These are phyloP conservation scores for Fragilariopsis cylindrus DNA, from an alignment of 108 stramenopile species.

Conservation along the genomic window DNA sequence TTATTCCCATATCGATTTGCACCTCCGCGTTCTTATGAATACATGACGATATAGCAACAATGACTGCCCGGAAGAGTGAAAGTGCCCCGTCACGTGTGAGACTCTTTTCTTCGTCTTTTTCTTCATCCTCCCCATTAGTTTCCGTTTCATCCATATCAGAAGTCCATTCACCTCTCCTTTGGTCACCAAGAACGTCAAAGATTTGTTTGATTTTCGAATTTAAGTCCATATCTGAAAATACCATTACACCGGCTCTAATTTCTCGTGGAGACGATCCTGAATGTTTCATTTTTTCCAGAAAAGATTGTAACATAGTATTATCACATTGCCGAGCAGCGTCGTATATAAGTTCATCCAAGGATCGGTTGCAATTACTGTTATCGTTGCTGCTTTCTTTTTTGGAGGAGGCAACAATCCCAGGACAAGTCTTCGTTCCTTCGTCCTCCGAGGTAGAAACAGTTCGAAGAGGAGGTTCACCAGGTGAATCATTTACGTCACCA, in stretches of 20 bases:
- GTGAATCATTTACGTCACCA: conserved; percentile 8
- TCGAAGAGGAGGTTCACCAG: conserved; percentile 15
- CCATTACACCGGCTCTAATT: conserved; percentile 52
- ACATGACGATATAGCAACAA: conserved; percentile 66
- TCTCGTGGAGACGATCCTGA: conserved; percentile 33
- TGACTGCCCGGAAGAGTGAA: conserved; percentile 64
- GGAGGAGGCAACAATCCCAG: background rate
- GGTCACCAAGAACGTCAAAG: conserved; percentile 44
- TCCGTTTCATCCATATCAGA: background rate
- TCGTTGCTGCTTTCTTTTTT: background rate
- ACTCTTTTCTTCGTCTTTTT: conserved; percentile 30
- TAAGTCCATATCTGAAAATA: conserved; percentile 66
- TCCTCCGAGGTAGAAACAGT: conserved; percentile 10
- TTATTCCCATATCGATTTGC: conserved; percentile 36
- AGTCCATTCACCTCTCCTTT: background rate
- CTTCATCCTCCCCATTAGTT: conserved; percentile 16
- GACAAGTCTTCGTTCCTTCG: background rate
- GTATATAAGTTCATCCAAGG: conserved; percentile 43
- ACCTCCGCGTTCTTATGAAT: conserved; percentile 44
- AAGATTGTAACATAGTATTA: conserved; percentile 43
- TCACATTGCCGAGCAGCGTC: conserved; percentile 51
- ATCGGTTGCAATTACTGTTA: conserved; percentile 13
- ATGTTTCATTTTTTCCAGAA: conserved; percentile 43
- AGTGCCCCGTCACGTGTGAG: conserved; percentile 45
- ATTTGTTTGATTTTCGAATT: conserved; percentile 56